Conservation (phyloP, 495 filamentous ascomycete species). For the Aspergillus funiculosus region DNA sequence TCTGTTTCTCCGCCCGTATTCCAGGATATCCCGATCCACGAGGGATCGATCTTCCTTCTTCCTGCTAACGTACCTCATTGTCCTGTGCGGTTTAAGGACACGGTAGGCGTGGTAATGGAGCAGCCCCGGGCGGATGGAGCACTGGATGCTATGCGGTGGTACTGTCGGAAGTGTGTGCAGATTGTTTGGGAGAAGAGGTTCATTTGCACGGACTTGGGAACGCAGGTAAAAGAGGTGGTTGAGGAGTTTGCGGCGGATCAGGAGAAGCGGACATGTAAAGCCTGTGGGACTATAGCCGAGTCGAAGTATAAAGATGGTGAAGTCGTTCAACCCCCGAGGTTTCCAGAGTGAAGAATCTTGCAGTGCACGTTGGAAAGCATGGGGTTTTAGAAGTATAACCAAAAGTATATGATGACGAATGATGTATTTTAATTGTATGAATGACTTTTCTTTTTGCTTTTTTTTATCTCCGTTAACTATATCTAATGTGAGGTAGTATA, state of each 20-base stretch:
- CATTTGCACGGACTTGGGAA: slow-evolving; percentile 88
- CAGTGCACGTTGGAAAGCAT: not conserved
- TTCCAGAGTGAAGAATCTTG: slow-evolving; percentile 25
- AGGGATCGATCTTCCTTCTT: slow-evolving; percentile 92
- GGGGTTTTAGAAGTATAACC: too few species aligned
- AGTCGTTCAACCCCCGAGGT: slow-evolving; percentile 37
- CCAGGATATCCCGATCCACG: slow-evolving; percentile 78
- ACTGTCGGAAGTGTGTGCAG: slow-evolving; percentile 55
- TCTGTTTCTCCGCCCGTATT: slow-evolving; percentile 52
- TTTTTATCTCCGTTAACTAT: too few species aligned
- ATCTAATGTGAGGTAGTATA: too few species aligned
- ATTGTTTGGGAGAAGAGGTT: slow-evolving; percentile 84
- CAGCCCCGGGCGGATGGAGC: slow-evolving; percentile 65
- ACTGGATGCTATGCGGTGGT: slow-evolving; percentile 85
- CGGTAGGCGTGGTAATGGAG: slow-evolving; percentile 83
- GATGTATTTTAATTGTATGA: too few species aligned
- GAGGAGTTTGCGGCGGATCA: slow-evolving; percentile 69
- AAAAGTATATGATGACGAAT: too few species aligned
- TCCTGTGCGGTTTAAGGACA: slow-evolving; percentile 62
- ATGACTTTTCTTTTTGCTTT: too few species aligned
- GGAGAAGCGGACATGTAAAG: slow-evolving; percentile 67
- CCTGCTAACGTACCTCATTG: slow-evolving; percentile 87
- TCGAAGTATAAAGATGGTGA: slow-evolving; percentile 36
- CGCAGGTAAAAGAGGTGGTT: slow-evolving; percentile 92
- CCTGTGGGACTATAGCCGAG: slow-evolving; percentile 70